Evolutionary conservation across 2,329 filamentous ascomycete species (phyloP), one percentile per base, ranked within the genome.

Genomic region (Pezicula carpinea): DNA sequence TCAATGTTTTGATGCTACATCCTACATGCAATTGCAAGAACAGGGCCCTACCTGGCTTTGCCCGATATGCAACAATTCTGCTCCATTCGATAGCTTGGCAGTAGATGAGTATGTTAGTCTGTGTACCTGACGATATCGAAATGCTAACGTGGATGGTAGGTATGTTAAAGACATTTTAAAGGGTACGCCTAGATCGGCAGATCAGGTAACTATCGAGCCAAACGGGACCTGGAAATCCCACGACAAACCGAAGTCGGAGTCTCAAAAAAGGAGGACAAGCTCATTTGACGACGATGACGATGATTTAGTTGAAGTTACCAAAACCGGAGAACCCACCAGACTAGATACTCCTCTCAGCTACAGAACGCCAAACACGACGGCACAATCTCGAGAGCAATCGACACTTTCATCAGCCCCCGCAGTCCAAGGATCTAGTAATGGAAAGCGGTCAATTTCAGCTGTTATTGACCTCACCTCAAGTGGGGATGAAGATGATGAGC

Each of bases 31-130:
- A 59, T 71, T 99, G 22, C 92, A 97, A 64, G 90, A 97, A 64
- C 93, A 99, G 70, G 92, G 89, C 0, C 93, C 93, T 0, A 95
- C 93, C 15, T 99, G 93, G 93, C 76, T 83, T n/a, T 99, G 93
- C 60, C 93, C 93, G 0, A 85, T 96, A 18, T 99, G 93, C 71
- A 92, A 85, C 66, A 95, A 91, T 61, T 69, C 80, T 0, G 84
- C 90, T 2, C 81, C 83, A 0, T 99, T 89, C 65, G 86, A 92
- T 43, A 83, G 80, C 40, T 71, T 99, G 19, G 89, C 89, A 10
- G 82, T 97, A 23, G 93, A 99, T 57, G 87, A 93, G 80, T 93
- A 74, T 68, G 82, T 49, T 58, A 39, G 50, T 46, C 26, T 29
- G 26, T 44, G 34, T 44, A 31, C 26, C 35, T 46, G 47, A 34